Percentiles rank a stretch among this genome's conserved stretches.
phyloP scores from a whole-genome alignment of 495 filamentous ascomycete species.

The Aspergillus haitiensis region DNA sequence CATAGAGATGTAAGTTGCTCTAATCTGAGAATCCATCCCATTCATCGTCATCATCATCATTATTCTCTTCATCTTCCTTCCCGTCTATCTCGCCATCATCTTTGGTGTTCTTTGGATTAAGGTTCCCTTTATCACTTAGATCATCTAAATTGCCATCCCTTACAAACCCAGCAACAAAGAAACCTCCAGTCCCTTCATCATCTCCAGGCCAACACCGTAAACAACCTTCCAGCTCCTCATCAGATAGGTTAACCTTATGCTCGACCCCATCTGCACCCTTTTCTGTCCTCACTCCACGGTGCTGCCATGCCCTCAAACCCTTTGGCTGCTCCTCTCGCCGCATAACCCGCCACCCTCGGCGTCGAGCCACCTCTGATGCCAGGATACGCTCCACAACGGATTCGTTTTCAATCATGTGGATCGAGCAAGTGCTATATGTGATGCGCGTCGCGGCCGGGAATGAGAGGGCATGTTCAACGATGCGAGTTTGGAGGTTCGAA shows the following conservation, averaged over 20 bases:
- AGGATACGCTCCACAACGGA: constrained; percentile 72
- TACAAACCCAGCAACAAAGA: constrained; percentile 69
- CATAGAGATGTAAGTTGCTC: neutral
- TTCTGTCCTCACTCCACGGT: constrained; percentile 58
- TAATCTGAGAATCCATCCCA: constrained; percentile 52
- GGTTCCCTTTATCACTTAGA: constrained; percentile 19
- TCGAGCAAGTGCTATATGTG: constrained; percentile 90
- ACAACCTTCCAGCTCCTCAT: constrained; percentile 67
- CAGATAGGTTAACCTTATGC: constrained; percentile 36
- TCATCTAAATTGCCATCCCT: constrained; percentile 41
- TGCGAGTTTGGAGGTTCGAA: constrained; percentile 71
- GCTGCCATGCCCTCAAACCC: constrained; percentile 69
- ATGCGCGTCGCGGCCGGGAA: constrained; percentile 78
- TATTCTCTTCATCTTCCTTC: constrained; percentile 33
- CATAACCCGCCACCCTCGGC: constrained; percentile 75
- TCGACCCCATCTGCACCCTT: constrained; percentile 4
- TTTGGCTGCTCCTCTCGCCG: constrained; percentile 66
- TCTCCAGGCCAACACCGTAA: constrained; percentile 79
- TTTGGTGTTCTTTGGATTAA: constrained; percentile 2
- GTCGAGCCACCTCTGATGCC: constrained; percentile 59
- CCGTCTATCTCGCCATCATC: constrained; percentile 17
- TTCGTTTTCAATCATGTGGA: constrained; percentile 86
- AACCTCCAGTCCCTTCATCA: constrained; percentile 72
- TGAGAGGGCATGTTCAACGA: constrained; percentile 77
- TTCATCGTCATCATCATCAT: constrained; percentile 38